A percentile compares a stretch with the other conserved stretches of the same genome.
phyloP scores from a whole-genome alignment of 208 protist genomes.

The Acanthamoeba royreba region DNA sequence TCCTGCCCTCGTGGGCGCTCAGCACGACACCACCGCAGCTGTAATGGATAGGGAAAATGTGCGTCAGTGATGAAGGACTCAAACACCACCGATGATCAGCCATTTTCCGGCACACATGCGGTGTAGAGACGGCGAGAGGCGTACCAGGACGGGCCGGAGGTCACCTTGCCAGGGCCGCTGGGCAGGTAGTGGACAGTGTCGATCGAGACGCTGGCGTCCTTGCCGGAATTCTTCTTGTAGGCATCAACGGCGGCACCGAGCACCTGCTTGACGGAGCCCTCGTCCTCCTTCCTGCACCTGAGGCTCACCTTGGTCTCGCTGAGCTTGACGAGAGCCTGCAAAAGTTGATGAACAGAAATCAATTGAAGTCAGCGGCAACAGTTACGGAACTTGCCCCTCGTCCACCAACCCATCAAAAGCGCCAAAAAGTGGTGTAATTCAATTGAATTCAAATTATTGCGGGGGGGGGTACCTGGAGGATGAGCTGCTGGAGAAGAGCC shows the following conservation, averaged over 20 bases:
- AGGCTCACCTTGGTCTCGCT: constrained; percentile 68
- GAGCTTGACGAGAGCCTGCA: constrained; percentile 65
- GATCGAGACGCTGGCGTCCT: constrained; percentile 39
- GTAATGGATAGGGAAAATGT: constrained; percentile 11
- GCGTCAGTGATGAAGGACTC: neutral
- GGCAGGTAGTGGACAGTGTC: constrained; percentile 59
- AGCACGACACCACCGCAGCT: constrained; percentile 77
- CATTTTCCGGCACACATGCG: neutral
- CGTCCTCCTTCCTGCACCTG: constrained; percentile 71
- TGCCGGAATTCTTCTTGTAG: constrained; percentile 62
- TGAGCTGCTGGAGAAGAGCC: constrained; percentile 71
- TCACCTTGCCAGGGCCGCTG: constrained; percentile 15
- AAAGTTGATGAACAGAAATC: neutral
- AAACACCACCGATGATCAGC: neutral
- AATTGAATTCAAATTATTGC: neutral
- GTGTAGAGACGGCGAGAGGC: neutral
- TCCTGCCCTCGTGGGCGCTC: constrained; percentile 66
- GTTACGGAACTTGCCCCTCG: neutral
- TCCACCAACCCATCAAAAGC: neutral
- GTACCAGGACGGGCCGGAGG: constrained; percentile 34
- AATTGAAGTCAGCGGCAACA: neutral
- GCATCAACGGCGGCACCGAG: constrained; percentile 38
- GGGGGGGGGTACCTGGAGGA: constrained; percentile 71
- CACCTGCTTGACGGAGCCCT: constrained; percentile 53
- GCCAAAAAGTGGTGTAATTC: neutral